These are phyloP conservation scores for Corymbia maculata DNA, from an alignment of 345 rosid species.

Conservation along the genomic window DNA sequence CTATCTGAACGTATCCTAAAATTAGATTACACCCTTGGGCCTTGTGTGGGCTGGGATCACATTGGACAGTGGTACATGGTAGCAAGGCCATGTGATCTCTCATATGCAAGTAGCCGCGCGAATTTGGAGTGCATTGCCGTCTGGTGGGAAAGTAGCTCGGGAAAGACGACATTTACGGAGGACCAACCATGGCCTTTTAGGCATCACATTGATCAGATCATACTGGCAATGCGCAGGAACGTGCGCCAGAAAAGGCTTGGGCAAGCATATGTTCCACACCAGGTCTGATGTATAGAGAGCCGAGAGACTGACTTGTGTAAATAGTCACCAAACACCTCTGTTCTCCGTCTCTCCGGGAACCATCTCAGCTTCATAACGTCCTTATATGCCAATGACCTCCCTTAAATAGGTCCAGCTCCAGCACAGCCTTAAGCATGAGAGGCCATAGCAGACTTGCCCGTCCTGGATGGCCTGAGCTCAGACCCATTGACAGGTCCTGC, in stretches of 20 bases:
- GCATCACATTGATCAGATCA: not conserved
- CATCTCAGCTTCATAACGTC: not conserved
- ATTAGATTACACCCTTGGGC: not conserved
- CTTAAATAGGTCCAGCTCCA: not conserved
- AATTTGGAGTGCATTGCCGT: not conserved
- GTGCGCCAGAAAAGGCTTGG: not conserved
- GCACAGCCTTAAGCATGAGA: not conserved
- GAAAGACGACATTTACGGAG: not conserved
- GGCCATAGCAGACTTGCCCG: not conserved
- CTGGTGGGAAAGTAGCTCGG: not conserved
- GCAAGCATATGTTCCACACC: not conserved
- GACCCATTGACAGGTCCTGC: not conserved
- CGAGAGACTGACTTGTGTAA: not conserved
- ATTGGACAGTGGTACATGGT: not conserved
- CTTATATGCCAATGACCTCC: not conserved
- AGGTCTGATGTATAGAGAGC: not conserved
- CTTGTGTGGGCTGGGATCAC: not conserved
- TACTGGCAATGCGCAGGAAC: not conserved
- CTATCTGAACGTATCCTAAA: not conserved
- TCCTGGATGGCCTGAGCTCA: not conserved
- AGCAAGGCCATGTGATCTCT: not conserved
- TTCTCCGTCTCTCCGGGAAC: not conserved
- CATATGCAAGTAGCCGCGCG: not conserved
- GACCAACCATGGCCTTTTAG: not conserved
- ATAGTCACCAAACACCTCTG: not conserved